Conservation (phyloP, 345 rosid genomes). For the Pseudoturritis turrita region DNA sequence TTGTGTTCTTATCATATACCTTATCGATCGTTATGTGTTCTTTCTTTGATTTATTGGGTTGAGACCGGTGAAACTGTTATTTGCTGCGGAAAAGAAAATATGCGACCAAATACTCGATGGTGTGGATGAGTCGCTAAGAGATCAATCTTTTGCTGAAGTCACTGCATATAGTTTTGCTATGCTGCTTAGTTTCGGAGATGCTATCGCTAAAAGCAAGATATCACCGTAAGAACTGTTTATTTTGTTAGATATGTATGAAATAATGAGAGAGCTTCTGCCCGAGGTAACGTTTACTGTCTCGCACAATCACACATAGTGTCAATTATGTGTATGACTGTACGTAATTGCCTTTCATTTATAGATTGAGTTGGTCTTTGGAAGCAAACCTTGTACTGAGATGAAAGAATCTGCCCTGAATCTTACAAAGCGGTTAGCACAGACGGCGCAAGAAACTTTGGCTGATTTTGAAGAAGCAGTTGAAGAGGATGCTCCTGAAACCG, state of each 20-base stretch:
- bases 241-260: slow-evolving; percentile 94
- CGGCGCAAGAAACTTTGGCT: slow-evolving; percentile 86
- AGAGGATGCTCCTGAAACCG: slow-evolving; percentile 87
- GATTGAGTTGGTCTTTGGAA: slow-evolving; percentile 63
- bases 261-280: slow-evolving; percentile 86
- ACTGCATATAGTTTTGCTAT: slow-evolving; percentile 63
- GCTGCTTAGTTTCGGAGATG: slow-evolving; percentile 95
- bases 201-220: slow-evolving; percentile 90
- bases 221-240: slow-evolving; percentile 89
- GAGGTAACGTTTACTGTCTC: slow-evolving; percentile 54
- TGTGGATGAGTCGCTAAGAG: slow-evolving; percentile 55
- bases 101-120: slow-evolving; percentile 85
- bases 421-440: slow-evolving; percentile 78
- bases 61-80: slow-evolving; percentile 79
- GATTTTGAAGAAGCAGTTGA: slow-evolving; percentile 98
- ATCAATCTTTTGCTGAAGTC: slow-evolving; percentile 85
- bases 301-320: neutral
- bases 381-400: slow-evolving; percentile 69
- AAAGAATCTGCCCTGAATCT: slow-evolving; percentile 63
- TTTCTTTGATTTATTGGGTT: slow-evolving; percentile 20
- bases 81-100: slow-evolving; percentile 77
- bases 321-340: neutral
- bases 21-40: neutral
- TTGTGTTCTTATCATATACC: no score
- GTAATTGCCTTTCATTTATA: slow-evolving; percentile 19